These are phyloP conservation scores for Agrostemma githago DNA, from an alignment of 148 eudicot genomes.

Conservation along the genomic window DNA sequence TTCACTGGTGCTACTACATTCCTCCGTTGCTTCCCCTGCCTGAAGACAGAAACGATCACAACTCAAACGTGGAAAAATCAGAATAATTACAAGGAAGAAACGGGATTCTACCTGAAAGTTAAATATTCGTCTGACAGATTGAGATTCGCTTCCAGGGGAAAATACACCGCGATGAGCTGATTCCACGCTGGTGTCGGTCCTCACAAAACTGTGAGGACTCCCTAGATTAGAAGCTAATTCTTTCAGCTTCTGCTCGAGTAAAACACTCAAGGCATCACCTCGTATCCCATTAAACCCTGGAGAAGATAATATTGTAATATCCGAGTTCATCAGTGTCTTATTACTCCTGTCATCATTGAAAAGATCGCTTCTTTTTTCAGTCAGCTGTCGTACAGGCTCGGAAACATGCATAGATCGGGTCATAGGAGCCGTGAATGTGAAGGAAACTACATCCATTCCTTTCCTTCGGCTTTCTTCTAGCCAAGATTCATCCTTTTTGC, in stretches of 20 bases:
- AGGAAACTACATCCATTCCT: constrained; percentile 82
- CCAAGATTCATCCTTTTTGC: constrained; percentile 36
- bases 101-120: constrained; percentile 44
- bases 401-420: constrained; percentile 38
- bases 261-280: constrained; percentile 65
- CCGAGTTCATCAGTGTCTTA: constrained; percentile 38
- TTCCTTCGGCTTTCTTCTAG: constrained; percentile 56
- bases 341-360: constrained; percentile 36
- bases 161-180: constrained; percentile 8
- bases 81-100: too few species aligned
- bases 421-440: constrained; percentile 86
- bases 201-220: constrained; percentile 31
- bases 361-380: constrained; percentile 25
- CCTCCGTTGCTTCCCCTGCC: constrained; percentile 37
- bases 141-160: constrained; percentile 26
- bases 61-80: background rate
- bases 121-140: constrained; percentile 31
- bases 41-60: constrained; percentile 8
- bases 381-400: constrained; percentile 29
- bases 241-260: constrained; percentile 74
- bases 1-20: constrained; percentile 36
- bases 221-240: constrained; percentile 53
- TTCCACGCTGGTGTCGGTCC: constrained; percentile 22
- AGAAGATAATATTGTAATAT: constrained; percentile 39
- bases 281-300: constrained; percentile 42